Conservation (phyloP, 805 yeast species). For the Saturnispora diversa region DNA sequence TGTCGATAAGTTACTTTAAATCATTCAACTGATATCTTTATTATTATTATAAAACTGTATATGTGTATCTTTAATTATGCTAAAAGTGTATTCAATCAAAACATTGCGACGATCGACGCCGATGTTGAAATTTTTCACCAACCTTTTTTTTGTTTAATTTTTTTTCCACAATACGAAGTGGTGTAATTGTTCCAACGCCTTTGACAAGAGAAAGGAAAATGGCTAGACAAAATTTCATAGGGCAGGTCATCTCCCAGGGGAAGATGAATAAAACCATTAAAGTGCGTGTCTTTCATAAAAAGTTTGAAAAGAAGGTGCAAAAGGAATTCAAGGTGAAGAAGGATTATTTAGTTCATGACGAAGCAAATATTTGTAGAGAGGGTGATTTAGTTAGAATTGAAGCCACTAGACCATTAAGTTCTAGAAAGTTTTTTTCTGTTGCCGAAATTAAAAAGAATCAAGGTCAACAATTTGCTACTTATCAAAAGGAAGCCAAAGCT, state of each 20-base stretch:
- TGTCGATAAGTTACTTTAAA: background rate
- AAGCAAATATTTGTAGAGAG: constrained; percentile 81
- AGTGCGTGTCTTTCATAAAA: constrained; percentile 75
- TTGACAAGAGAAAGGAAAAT: constrained; percentile 30
- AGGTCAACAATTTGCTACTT: constrained; percentile 86
- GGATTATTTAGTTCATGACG: constrained; percentile 89
- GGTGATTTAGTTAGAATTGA: constrained; percentile 95
- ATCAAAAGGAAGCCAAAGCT: constrained; percentile 63
- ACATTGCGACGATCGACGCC: too few relatives aligned
- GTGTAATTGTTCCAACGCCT: too few relatives aligned
- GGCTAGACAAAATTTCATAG: constrained; percentile 88
- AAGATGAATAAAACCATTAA: constrained; percentile 93
- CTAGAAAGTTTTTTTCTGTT: constrained; percentile 77
- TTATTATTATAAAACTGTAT: background rate
- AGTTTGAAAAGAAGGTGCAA: constrained; percentile 62
- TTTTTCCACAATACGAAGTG: too few relatives aligned
- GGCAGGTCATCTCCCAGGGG: constrained; percentile 92
- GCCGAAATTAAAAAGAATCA: constrained; percentile 84
- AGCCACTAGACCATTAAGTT: constrained; percentile 75
- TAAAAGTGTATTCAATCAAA: too few relatives aligned
- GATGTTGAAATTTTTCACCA: too few relatives aligned
- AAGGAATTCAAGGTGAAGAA: constrained; percentile 71
- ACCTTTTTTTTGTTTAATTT: too few relatives aligned
- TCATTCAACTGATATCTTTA: background rate
- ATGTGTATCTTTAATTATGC: background rate